Base-by-base conservation (phyloP, 257 asterid species). In the Perilla frutescens region DNA sequence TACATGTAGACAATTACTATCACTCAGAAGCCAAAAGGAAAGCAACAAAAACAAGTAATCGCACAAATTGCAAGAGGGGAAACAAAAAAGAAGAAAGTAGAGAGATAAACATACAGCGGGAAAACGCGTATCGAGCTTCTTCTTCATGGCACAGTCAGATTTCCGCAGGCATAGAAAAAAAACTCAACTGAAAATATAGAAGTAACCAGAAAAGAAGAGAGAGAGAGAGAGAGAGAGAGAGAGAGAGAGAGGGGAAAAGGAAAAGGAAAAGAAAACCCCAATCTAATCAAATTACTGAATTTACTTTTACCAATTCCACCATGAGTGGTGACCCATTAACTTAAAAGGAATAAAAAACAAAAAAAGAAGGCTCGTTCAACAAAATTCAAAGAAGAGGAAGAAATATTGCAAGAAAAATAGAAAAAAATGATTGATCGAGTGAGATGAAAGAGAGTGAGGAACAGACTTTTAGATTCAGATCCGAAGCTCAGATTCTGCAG, bases 51-150 rank as follows among this genome's bases (percentile, higher is more conserved):
- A 10, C 4, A 40, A 60, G 20, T 11, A 67, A 68, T 49, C 14
- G 11, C 57, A 37, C 40, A 36, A 70, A 61, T 70, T 32, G 74
- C 73, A 6, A 5, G 36, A 36, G 67, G 55, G 7, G 9, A 8
- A 74, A 55, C 40, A 13, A n/a, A 26, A 62, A 7, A 11, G 53
- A 58, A 11, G 40, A 10, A 58, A 14, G n/a, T 3, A 49, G 65
- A 70, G 54, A 54, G 77, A 34, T 12, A 68, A 53, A 71, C 88
- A 76, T 76, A 87, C 92, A 31, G 92, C 90, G 36, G 92, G 90
- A 58, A 87, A 87, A 70, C 90, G 92, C 68, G 91, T 86, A 78
- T 84, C 91, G 40, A 86, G 88, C 85, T 86, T 86, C 85, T 87
- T 87, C 90, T 75, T 85, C 92, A 87, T 87, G 83, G 85, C 80